Conservation (phyloP, 768 basidiomycete species). For the Neoboletus magnificus region DNA sequence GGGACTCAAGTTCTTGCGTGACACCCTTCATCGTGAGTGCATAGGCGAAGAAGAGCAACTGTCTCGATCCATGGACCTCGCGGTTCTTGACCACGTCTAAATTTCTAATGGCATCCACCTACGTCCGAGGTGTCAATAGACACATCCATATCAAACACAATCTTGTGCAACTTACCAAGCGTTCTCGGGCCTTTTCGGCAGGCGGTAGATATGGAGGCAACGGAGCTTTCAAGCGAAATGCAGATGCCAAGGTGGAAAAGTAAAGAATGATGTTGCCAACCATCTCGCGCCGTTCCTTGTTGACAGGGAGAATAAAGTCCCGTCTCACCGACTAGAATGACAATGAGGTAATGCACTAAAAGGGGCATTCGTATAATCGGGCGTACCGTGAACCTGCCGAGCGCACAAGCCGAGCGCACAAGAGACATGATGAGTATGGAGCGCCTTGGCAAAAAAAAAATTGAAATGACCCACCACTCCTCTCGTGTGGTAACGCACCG, state of each 20-base stretch:
- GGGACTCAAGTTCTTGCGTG: slow-evolving; percentile 79
- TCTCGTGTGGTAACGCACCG: slow-evolving; percentile 94
- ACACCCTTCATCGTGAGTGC: slow-evolving; percentile 93
- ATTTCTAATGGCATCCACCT: slow-evolving; percentile 80
- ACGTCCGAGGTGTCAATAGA: background rate
- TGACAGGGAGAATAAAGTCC: slow-evolving; percentile 91
- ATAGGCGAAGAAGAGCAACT: slow-evolving; percentile 92
- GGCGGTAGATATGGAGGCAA: slow-evolving; percentile 96
- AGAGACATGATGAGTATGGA: slow-evolving; percentile 6
- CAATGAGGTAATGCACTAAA: background rate
- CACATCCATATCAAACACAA: background rate
- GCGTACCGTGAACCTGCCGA: slow-evolving; percentile 67
- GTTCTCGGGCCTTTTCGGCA: slow-evolving; percentile 78
- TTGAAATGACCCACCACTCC: slow-evolving; percentile 66
- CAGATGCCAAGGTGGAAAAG: slow-evolving; percentile 75
- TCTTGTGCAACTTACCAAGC: slow-evolving; percentile 51
- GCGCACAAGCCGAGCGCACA: background rate
- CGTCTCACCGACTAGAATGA: slow-evolving; percentile 62
- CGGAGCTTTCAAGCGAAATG: slow-evolving; percentile 83
- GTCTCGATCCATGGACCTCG: slow-evolving; percentile 75
- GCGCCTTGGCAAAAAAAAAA: background rate
- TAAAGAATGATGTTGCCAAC: slow-evolving; percentile 92
- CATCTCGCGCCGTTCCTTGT: slow-evolving; percentile 87
- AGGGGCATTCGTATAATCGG: background rate
- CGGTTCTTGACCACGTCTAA: slow-evolving; percentile 88